These are phyloP conservation scores for Entomortierella lignicola DNA, from an alignment of 192 early-diverging fungal species.

Conservation along the genomic window DNA sequence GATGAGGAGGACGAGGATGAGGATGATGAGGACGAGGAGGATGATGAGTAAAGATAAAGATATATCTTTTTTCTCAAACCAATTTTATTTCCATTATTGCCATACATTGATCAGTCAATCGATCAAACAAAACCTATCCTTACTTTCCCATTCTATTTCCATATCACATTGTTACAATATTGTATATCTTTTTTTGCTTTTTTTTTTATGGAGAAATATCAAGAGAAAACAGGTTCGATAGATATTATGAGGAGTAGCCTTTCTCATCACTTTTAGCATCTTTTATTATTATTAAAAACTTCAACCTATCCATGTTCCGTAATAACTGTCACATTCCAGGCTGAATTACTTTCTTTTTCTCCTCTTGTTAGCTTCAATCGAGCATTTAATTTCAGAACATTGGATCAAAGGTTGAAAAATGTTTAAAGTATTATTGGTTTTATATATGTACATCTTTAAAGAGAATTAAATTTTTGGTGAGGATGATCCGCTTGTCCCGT, in stretches of 20 bases:
- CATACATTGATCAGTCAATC: too few species aligned
- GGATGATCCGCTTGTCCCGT: background rate
- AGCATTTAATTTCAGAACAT: too few species aligned
- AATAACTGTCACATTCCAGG: too few species aligned
- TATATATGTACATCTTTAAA: background rate
- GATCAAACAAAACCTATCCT: background rate
- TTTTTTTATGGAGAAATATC: background rate
- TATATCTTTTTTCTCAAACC: background rate
- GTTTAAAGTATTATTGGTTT: too few species aligned
- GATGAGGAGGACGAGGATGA: constrained; percentile 41
- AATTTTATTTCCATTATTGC: background rate
- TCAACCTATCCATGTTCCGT: too few species aligned
- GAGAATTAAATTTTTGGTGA: too few species aligned
- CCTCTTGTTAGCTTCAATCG: too few species aligned
- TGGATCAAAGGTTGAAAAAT: too few species aligned
- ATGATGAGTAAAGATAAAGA: constrained; percentile 25
- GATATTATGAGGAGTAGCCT: background rate
- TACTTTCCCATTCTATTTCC: background rate
- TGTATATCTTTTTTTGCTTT: background rate
- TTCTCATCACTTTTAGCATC: too few species aligned
- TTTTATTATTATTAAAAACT: too few species aligned
- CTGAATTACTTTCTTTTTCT: too few species aligned
- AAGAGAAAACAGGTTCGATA: background rate
- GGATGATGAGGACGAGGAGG: constrained; percentile 22
- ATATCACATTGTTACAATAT: constrained; percentile 3